These are phyloP conservation scores for Aspergillus taichungensis DNA, from an alignment of 495 filamentous ascomycete species.

Conservation along the genomic window DNA sequence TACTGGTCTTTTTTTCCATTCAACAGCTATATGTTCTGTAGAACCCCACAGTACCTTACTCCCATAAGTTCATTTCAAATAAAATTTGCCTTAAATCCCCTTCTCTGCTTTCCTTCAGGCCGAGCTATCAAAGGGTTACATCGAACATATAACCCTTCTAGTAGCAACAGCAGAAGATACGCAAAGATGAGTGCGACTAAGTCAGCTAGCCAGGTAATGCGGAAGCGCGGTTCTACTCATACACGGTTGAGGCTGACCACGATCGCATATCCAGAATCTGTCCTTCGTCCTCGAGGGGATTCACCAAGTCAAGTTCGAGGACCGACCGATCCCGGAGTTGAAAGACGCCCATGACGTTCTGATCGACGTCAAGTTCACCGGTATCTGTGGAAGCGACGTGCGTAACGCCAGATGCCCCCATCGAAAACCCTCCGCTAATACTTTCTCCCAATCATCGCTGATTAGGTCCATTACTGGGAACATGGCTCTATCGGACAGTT, in stretches of 20 bases:
- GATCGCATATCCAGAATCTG: slow-evolving; percentile 54
- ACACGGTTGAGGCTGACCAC: background rate
- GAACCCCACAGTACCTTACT: background rate
- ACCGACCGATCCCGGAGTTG: slow-evolving; percentile 63
- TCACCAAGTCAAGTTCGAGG: slow-evolving; percentile 63
- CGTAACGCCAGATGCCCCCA: slow-evolving; percentile 7
- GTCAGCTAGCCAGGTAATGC: no score
- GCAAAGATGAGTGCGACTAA: no score
- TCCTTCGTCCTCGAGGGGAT: slow-evolving; percentile 77
- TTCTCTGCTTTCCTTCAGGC: no score
- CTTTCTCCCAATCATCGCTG: background rate
- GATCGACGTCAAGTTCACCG: slow-evolving; percentile 75
- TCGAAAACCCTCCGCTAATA: background rate
- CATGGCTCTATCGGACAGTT: slow-evolving; percentile 78
- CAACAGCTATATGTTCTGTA: background rate
- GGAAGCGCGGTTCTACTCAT: background rate
- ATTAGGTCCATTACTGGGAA: slow-evolving; percentile 76
- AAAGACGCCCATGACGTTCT: slow-evolving; percentile 64
- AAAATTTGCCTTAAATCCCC: no score
- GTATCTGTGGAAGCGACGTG: slow-evolving; percentile 85
- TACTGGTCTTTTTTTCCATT: no score
- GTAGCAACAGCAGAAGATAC: no score
- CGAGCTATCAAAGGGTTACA: no score
- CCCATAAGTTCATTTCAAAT: background rate
- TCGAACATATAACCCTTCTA: no score